Evolutionary conservation across 2,329 filamentous ascomycete species (phyloP), one percentile per base, ranked within the genome.

Genomic region (Aspergillus thermomutatus): DNA sequence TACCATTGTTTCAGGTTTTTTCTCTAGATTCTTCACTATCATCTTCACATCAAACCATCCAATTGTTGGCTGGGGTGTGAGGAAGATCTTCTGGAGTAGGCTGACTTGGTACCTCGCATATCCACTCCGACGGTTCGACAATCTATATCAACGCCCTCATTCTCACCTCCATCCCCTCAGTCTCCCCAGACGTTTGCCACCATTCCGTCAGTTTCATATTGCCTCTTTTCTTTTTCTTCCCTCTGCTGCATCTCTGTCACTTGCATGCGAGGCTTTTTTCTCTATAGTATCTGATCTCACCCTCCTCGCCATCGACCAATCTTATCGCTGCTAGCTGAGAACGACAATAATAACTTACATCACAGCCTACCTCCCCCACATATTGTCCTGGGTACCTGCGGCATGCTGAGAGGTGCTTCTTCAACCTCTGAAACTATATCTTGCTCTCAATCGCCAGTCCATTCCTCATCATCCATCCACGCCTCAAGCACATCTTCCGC

Each of bases 381-480:
- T 52, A 63, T 57, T 52, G 50, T 54, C 60, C 49, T 55, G 58
- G 52, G 34, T 52, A 52, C 53, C 53, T 53, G 46, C 60, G 64
- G 48, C 45, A 68, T 67, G 67, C 45, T 63, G 59, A 60, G 62
- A 55, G 52, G 52, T 58, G 66, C 66, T 50, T 64, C 59, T 54
- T 57, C 59, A 55, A 53, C 54, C 54, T 62, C 55, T 56, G 60
- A 62, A 60, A 61, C 56, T 59, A 63, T 61, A 61, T 62, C 59
- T 61, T 58, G 41, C 46, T 57, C 60, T 55, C 62, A 49, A 52
- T 63, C 61, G 57, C 59, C 60, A 56, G 63, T 60, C 55, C 60
- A 60, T 50, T 54, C 64, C 50, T 46, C 60, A 53, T 59, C 64
- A 52, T 63, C 64, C 48, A 59, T 64, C 49, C 64, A 65, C 55